Base-by-base conservation (phyloP, 1,139 yeast genomes). In the Cylindricascospora bacillispora region DNA sequence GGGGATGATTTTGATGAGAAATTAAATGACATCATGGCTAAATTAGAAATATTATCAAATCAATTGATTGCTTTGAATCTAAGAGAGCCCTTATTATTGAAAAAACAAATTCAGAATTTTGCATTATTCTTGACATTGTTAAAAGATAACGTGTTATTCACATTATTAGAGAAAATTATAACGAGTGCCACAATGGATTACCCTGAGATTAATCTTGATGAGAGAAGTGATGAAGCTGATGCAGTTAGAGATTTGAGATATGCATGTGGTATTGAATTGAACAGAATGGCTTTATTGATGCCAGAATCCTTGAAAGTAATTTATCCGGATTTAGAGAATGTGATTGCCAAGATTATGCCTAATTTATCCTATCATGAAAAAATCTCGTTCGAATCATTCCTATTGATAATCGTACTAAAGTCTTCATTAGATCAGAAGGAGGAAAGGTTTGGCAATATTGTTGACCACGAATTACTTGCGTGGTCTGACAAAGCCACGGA, bases 41-140 rank as follows among this genome's bases (percentile, higher is more conserved):
- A 78, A 36, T 77, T 85, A 15, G 92, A 83, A 47, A 67, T 66
- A 16, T 66, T 92, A 47, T 85, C 95, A 30, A 78, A 77, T 38
- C 70, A 83, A 41, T 60, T 89, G 36, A 61, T 86, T 35, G 78
- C 76, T 15, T 69, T 89, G 68, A 71, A 74, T 36, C 65, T 82
- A 24, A 69, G 77, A 18, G 86, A 85, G 39, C 95, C 97, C 1
- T 65, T 80, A 38, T 59, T 92, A 28, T 66, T 82, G 38, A 70
- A 94, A 41, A 85, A 83, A 44, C 82, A 83, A 47, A 80, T 85
- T 12, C 97, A 89, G 56, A 81, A 94, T 3, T 65, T 86, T 43
- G 97, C 92, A n/a, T 93, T 89, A 52, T 89, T 89, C 54, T 82
- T 95, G n/a, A 95, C 97, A 1, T 62, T 85, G 38, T 61, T 89